Base-by-base conservation (phyloP, 2,329 filamentous ascomycete species). In the Pestalotiopsis sp. region DNA sequence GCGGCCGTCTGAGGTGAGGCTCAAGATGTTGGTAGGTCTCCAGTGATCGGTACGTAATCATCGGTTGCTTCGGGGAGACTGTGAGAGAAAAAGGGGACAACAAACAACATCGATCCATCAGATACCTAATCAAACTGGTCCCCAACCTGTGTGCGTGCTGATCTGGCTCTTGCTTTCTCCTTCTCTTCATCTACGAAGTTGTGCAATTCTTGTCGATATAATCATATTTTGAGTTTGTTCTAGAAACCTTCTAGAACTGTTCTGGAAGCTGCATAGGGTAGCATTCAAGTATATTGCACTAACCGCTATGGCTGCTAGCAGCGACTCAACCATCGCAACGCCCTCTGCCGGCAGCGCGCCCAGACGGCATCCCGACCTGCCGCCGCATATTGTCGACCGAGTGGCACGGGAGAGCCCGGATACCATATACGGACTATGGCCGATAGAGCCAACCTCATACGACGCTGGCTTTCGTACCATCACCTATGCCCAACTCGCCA, bases 371-470 rank as follows among this genome's bases (percentile, higher is more conserved):
- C 22, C 11, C 20, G 24, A 58, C 17, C 70, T 80, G 10, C 59
- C 79, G 22, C 78, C 79, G 2, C 70, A 78, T 38, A 72, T 80
- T 1, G 72, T 81, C 0, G 79, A 80, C 64, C 72, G 77, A 22
- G 71, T 77, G 22, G 78, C 79, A 5, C 60, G 66, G 5, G 67
- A 75, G 2, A 72, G 68, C 10, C 77, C 78, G 1, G 66, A 78
- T 26, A 69, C 68, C 6, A 55, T 73, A 1, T 81, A 78, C 58
- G 77, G 77, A 1, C 71, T 78, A 39, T 80, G 76, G 72, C 78
- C 77, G 1, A 66, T 72, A 0, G 70, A 71, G 1, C 66, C 75
- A 0, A 67, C 65, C 3, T 76, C 70, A 1, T 78, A 77, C 61
- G 73, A 75, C 40, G 69, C 63, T n/a, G 72, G 73, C n/a, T 73